Evolutionary conservation across 495 filamentous ascomycete species (phyloP), one percentile per base, ranked within the genome.

Genomic region (Lepraria neglecta): DNA sequence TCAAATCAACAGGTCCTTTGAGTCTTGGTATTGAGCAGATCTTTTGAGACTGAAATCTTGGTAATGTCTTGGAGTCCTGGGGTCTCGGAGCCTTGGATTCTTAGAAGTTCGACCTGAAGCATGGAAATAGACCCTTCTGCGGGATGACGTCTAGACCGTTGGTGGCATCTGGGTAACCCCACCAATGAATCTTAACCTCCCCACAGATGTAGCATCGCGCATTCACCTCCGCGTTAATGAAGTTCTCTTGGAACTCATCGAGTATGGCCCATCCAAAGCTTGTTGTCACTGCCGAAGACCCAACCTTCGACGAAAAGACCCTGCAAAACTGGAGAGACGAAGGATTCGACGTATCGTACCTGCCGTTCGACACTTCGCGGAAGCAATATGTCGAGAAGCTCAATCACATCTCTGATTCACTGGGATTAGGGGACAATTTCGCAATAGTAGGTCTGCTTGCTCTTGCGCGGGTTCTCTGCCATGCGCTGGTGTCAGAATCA

Each of bases 261-360:
- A 47, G 33, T 15, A 48, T 31, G 27, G 54, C 31, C 10, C 71
- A 78, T n/a, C 81, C 82, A 4, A 76, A 77, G 17, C 67, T 89
- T n/a, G 84, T 84, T 65, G 72, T 89, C 47, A 84, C 85, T 0
- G 77, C 85, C 6, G 85, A 89, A 65, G 74, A 72, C 14, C 72
- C 75, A 0, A 83, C 85, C 4, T 89, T 88, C 64, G 85, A 88
- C 66, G 58, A 70, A 7, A 69, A 79, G 6, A 82, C 78, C 0
- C 60, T 87, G 33, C 73, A 75, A 19, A 75, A 78, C 31, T 89
- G 86, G 86, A 75, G 75, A 31, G 80, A 81, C 56, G 87, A 90
- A 65, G 87, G 86, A 15, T 89, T 88, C 70, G 71, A 81, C 35
- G 83, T 86, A 3, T 69, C 76, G 3, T 89, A 89, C 63, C 52